Base-by-base conservation (phyloP, 495 filamentous ascomycete species). In the Talaromyces thailandensis region DNA sequence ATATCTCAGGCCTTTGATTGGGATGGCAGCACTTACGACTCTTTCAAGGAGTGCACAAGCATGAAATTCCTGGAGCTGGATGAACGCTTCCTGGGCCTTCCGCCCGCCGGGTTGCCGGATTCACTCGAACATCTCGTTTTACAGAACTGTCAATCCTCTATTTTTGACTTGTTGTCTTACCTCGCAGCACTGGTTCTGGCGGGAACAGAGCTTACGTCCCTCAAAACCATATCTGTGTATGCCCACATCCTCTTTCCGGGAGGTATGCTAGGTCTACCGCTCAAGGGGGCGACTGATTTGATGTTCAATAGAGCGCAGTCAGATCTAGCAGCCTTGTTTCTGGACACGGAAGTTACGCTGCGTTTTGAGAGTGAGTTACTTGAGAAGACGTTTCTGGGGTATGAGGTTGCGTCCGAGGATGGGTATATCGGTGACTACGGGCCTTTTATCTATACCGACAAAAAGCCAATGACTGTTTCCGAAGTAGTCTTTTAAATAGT, bases 271-370 rank as follows among this genome's bases (percentile, higher is more conserved):
- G 51, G 51, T 28, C n/a, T 55, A 55, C 51, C 51, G 24, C 51
- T 55, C 51, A 55, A 55, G 21, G 51, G 51, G n/a, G 51, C 51
- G 51, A 55, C 51, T 55, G 24, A 55, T n/a, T 55, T 55, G 51
- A 14, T 55, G 21, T 55, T 55, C 23, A 55, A 23, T 9, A 25
- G 28, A 4, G 51, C 51, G 24, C 51, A 55, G 51, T 11, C 26
- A 55, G 51, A 26, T 26, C 4, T 55, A 28, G 23, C 28, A n/a
- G 9, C 21, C 16, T 26, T 55, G 51, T 55, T 55, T n/a, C 6
- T 28, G 23, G 51, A 9, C 7, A 55, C 51, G 23, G 21, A 28
- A 3, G 51, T 55, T 28, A 28, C 21, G 12, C 26, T 55, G 4
- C 51, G 9, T 2, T 55, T 55, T 29, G 51, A 55, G 26, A 14